Evolutionary conservation across 257 asterid genomes (phyloP).

Genomic region (Osmanthus fragrans): DNA sequence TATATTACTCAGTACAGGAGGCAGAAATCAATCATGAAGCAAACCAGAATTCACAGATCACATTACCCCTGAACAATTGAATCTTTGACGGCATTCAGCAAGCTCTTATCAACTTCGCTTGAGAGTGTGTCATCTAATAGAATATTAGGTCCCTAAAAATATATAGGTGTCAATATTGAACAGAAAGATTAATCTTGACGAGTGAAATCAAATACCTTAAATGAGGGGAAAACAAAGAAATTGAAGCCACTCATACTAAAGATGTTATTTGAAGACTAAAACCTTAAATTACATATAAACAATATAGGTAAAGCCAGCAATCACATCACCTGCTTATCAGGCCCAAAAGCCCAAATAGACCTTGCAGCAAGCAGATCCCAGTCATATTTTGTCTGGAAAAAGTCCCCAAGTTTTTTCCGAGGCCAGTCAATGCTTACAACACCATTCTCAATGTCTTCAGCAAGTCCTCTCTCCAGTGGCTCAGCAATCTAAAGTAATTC

Average conservation of each 20-base stretch:
- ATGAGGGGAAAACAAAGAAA: not conserved
- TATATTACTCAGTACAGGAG: conserved; percentile 20
- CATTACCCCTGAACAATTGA: conserved; percentile 95
- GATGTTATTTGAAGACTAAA: not conserved
- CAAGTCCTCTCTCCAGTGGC: conserved; percentile 97
- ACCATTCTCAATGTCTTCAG: conserved; percentile 94
- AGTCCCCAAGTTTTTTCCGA: conserved; percentile 83
- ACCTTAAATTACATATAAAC: not conserved
- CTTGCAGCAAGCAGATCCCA: conserved; percentile 99
- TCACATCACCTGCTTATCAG: conserved; percentile 80
- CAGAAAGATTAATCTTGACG: not conserved
- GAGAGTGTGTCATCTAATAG: conserved; percentile 91
- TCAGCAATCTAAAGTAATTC: conserved; percentile 73
- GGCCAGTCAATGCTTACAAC: conserved; percentile 95
- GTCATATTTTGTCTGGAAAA: conserved; percentile 88
- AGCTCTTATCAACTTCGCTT: conserved; percentile 89
- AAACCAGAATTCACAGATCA: conserved; percentile 4
- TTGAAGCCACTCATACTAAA: conserved; percentile 3
- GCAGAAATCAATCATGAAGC: conserved; percentile 7
- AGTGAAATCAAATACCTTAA: conserved; percentile 10
- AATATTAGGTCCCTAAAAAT: conserved; percentile 86
- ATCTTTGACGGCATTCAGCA: conserved; percentile 85
- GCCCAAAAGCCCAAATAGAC: conserved; percentile 99
- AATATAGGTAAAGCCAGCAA: not conserved
- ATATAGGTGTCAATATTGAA: conserved; percentile 12